Percentiles rank a stretch among this genome's conserved stretches.
Evolutionary conservation across 257 asterid species (phyloP).

Genomic region (Petrea volubilis): DNA sequence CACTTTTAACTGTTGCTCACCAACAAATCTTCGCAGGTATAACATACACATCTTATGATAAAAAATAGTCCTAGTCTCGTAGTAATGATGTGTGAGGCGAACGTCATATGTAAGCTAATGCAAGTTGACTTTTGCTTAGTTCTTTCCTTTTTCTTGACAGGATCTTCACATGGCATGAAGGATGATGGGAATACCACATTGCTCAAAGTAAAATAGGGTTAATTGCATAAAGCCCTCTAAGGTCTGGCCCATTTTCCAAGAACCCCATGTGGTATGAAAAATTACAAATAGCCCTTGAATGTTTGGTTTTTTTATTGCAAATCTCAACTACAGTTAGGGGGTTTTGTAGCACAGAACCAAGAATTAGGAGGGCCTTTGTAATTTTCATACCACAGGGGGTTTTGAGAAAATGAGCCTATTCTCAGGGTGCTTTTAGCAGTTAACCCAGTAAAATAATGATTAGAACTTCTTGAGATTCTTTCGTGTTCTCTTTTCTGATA

Average conservation of each 20-base stretch:
- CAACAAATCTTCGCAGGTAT: constrained; percentile 96
- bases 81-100: background rate
- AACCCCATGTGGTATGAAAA: too few relatives aligned
- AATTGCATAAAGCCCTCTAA: too few relatives aligned
- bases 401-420: too few relatives aligned
- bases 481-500: constrained; percentile 4
- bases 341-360: too few relatives aligned
- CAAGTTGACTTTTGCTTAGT: constrained; percentile 10
- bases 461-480: constrained; percentile 18
- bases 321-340: too few relatives aligned
- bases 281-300: too few relatives aligned
- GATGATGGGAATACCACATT: constrained; percentile 46
- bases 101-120: constrained; percentile 3
- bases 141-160: constrained; percentile 38
- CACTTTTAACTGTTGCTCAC: constrained; percentile 79
- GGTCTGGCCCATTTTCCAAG: too few relatives aligned
- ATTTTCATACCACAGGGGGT: too few relatives aligned
- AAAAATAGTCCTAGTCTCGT: constrained; percentile 1
- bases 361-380: too few relatives aligned
- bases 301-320: too few relatives aligned
- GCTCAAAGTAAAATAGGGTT: constrained; percentile 81
- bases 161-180: constrained; percentile 52
- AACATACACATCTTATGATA: background rate
- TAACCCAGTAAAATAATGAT: too few relatives aligned
- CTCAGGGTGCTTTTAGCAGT: too few relatives aligned